Percentiles rank a stretch among this genome's conserved stretches.
Conservation (phyloP, 2,329 filamentous ascomycete genomes). For the Hypoxylon rubiginosum region DNA sequence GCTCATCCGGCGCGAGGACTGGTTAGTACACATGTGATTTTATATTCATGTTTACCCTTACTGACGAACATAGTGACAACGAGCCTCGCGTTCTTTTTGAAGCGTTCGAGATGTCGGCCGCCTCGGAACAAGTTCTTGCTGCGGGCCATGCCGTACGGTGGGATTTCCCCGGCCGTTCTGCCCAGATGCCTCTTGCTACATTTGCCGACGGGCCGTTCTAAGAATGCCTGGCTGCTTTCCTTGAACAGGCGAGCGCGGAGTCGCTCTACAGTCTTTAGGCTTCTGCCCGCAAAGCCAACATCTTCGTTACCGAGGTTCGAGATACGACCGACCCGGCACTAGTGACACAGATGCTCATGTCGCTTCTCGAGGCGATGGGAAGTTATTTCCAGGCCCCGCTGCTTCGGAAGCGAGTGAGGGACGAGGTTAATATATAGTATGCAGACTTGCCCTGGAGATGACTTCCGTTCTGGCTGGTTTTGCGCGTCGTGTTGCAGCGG, state of each 20-base stretch:
- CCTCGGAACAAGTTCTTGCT: slow-evolving; percentile 62
- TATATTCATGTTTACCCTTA: background rate
- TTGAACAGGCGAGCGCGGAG: slow-evolving; percentile 68
- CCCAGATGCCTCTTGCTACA: slow-evolving; percentile 42
- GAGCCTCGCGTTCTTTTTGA: slow-evolving; percentile 63
- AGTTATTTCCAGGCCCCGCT: slow-evolving; percentile 50
- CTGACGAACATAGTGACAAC: slow-evolving; percentile 21
- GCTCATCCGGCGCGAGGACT: slow-evolving; percentile 40
- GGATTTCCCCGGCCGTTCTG: slow-evolving; percentile 67
- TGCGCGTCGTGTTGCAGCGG: slow-evolving; percentile 70
- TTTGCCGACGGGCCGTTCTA: slow-evolving; percentile 61
- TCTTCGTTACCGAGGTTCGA: slow-evolving; percentile 65
- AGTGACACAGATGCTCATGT: slow-evolving; percentile 71
- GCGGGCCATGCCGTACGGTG: slow-evolving; percentile 63
- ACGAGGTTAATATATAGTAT: slow-evolving; percentile 68
- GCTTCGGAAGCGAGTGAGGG: slow-evolving; percentile 70
- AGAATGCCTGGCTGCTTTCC: slow-evolving; percentile 61
- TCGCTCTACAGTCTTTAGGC: slow-evolving; percentile 66
- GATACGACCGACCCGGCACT: slow-evolving; percentile 69
- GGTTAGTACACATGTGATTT: slow-evolving; percentile 36
- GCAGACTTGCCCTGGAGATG: slow-evolving; percentile 71
- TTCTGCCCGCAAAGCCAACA: slow-evolving; percentile 64
- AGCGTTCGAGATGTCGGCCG: slow-evolving; percentile 68
- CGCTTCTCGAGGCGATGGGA: slow-evolving; percentile 69
- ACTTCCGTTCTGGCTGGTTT: slow-evolving; percentile 71